These are phyloP conservation scores for Solanum sitiens DNA, from an alignment of 257 asterid species.

Conservation along the genomic window DNA sequence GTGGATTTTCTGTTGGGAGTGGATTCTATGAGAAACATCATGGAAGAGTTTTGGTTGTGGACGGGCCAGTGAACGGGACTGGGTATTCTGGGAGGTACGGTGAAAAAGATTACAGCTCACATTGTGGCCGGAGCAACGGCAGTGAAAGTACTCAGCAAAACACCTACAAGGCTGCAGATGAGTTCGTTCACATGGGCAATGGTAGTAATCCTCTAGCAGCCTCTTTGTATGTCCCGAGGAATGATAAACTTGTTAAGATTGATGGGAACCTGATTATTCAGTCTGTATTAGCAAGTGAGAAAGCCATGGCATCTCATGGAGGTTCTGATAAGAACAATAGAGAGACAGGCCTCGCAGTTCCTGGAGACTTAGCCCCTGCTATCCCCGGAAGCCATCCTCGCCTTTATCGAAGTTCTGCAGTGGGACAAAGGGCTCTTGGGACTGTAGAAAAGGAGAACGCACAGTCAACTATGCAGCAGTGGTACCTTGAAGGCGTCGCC, in stretches of 20 bases:
- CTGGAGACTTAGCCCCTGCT: conserved; percentile 42
- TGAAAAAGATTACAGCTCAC: conserved; percentile 24
- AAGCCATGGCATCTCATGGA: conserved; percentile 53
- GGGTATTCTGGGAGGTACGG: conserved; percentile 25
- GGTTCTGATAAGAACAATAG: conserved; percentile 14
- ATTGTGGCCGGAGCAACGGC: conserved; percentile 16
- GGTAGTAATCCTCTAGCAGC: conserved; percentile 60
- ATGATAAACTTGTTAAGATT: conserved; percentile 65
- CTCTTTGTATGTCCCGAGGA: conserved; percentile 69
- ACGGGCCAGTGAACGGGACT: conserved; percentile 25
- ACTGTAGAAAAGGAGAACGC: conserved; percentile 36
- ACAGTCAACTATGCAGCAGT: conserved; percentile 71
- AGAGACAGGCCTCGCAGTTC: conserved; percentile 72
- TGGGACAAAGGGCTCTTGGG: conserved; percentile 47
- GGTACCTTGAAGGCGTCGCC: conserved; percentile 98
- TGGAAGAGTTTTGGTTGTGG: conserved; percentile 65
- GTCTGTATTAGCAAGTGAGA: conserved; percentile 68
- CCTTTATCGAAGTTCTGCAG: conserved; percentile 11
- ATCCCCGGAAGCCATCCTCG: conserved; percentile 42
- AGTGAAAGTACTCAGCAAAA: neutral
- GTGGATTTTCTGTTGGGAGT: conserved; percentile 25
- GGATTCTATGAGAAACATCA: conserved; percentile 40
- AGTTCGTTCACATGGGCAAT: conserved; percentile 26
- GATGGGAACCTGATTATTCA: conserved; percentile 71
- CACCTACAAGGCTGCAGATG: conserved; percentile 9